phyloP scores from a whole-genome alignment of 2,329 filamentous ascomycete genomes.

The Fusarium cyanostomum region DNA sequence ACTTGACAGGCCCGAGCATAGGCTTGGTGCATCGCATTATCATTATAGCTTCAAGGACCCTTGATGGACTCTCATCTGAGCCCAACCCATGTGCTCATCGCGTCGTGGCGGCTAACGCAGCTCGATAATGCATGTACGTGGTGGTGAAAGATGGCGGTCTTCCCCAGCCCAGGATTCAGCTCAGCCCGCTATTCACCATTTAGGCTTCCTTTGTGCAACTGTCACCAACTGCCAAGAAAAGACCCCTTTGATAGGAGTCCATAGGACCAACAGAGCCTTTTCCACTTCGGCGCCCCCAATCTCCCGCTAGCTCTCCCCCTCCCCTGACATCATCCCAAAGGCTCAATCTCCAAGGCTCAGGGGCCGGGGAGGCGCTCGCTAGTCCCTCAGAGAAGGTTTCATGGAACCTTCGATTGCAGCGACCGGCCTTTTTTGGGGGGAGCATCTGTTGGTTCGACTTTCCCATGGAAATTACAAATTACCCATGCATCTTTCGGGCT shows the following conservation, averaged over 20 bases:
- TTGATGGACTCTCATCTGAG: constrained; percentile 1
- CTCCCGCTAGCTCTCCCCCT: constrained; percentile 22
- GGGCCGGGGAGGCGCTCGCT: constrained; percentile 14
- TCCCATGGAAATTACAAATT: background rate
- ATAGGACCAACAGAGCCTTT: constrained; percentile 11
- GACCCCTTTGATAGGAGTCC: constrained; percentile 9
- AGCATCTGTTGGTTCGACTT: constrained; percentile 10
- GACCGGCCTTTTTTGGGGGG: constrained; percentile 3
- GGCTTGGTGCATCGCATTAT: constrained; percentile 5
- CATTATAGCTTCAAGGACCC: background rate
- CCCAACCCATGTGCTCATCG: constrained; percentile 22
- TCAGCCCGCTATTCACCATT: background rate
- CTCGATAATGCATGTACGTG: background rate
- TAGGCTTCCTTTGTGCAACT: background rate
- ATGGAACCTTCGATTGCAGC: constrained; percentile 40
- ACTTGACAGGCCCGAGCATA: constrained; percentile 14
- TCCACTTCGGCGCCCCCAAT: constrained; percentile 7
- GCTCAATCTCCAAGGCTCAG: constrained; percentile 36
- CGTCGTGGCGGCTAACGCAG: constrained; percentile 18
- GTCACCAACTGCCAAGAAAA: background rate
- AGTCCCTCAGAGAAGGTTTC: constrained; percentile 39
- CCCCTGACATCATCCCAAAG: constrained; percentile 38
- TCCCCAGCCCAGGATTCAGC: background rate
- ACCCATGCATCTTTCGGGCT: constrained; percentile 3
- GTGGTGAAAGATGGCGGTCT: background rate